Evolutionary conservation across 148 eudicot genomes (phyloP), one percentile per base, ranked within the genome.

Genomic region (Hydrangea macrophylla): DNA sequence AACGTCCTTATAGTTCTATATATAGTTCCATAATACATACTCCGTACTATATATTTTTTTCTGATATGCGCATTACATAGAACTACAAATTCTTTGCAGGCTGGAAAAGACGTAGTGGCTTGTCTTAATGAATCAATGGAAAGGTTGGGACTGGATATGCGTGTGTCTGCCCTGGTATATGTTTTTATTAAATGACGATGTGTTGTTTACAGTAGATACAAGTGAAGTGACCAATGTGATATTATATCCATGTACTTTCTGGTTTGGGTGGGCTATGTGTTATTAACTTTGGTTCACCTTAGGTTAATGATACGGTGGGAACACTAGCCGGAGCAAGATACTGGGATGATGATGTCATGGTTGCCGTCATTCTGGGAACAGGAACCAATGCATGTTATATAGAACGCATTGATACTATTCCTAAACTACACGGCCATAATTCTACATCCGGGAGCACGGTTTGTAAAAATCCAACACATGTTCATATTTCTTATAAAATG

Each of bases 371-470:
- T 71, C 74, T 91, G 37, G 97, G 97, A 64, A 91, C 94, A 0
- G 97, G 97, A 67, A 91, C 97, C 35, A 91, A 86, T 50, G 97
- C 97, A 18, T 86, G 89, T 63, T 91, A 91, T 50, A 80, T 91
- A 25, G 97, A 88, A 73, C 69, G 77, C 12, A 72, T 70, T 0
- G 82, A 86, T 68, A 83, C 89, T 25, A 88, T 88, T 72, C 85
- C 87, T 22, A 88, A 90, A 66, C 62, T 70, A 18, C 71, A 78
- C 7, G 78, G 72, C 25, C 62, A 58, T 39, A 73, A 26, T 31
- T 73, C 85, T 20, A 55, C 44, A 22, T 82, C 91, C 42, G 84
- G 82, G 53, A 74, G 69, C 61, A 87, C 80, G 81, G 96, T 88
- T 67, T 11, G 75, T 69, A 18, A 32, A 11, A 22, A 32, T 58